A percentile compares a stretch with the other conserved stretches of the same genome.
Conservation (phyloP, 306 rosid genomes). For the Trifolium pratense region DNA sequence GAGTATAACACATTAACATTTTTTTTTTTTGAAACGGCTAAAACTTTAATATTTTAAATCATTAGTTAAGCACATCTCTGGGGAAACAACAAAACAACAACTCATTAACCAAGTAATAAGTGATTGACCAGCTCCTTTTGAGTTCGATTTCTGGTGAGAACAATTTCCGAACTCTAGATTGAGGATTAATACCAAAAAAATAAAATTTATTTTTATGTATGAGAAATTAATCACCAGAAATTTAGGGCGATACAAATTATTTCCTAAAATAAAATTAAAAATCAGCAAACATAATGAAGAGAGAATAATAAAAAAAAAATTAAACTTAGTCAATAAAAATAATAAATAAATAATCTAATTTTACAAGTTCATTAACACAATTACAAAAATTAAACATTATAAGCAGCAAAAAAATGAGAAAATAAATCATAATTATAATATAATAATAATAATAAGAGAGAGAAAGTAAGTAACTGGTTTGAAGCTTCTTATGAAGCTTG, state of each 20-base stretch:
- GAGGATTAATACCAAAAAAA: too few relatives aligned
- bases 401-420: neutral
- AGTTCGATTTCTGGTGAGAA: too few relatives aligned
- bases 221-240: neutral
- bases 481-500: slow-evolving; percentile 95
- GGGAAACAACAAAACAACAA: too few relatives aligned
- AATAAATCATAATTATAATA: neutral
- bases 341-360: neutral
- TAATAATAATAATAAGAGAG: neutral
- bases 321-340: slow-evolving; percentile 12
- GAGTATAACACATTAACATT: neutral
- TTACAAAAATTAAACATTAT: neutral
- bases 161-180: too few relatives aligned
- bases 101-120: too few relatives aligned
- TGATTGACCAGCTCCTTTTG: too few relatives aligned
- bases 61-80: too few relatives aligned
- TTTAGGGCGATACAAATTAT: neutral
- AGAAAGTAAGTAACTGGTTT: slow-evolving; percentile 49
- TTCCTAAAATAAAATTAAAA: neutral
- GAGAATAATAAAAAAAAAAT: neutral
- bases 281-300: neutral
- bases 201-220: neutral
- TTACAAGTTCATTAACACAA: slow-evolving; percentile 21
- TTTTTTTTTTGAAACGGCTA: too few relatives aligned
- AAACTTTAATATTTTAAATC: too few relatives aligned